Conservation (phyloP, 495 filamentous ascomycete genomes). For the Penicillium malachiteum region DNA sequence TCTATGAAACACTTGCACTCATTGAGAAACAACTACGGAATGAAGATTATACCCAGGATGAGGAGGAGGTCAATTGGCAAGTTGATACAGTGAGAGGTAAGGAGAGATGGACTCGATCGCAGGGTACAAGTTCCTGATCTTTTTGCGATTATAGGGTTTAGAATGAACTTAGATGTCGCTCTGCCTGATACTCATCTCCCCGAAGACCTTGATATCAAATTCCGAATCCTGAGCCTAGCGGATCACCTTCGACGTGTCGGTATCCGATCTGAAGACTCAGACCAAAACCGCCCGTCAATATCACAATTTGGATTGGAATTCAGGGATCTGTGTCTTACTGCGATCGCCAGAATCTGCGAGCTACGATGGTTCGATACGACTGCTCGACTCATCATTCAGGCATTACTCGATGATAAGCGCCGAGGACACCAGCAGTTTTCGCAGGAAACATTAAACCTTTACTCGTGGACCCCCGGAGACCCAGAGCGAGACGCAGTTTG, state of each 20-base stretch:
- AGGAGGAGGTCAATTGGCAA: conserved; percentile 21
- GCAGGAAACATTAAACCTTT: conserved; percentile 24
- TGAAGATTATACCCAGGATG: neutral
- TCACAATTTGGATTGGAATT: conserved; percentile 46
- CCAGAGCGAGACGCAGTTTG: conserved; percentile 6
- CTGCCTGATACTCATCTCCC: conserved; percentile 7
- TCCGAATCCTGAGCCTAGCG: conserved; percentile 23
- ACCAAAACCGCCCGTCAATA: conserved; percentile 21
- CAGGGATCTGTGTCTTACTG: conserved; percentile 45
- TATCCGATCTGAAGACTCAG: neutral
- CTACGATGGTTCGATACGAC: conserved; percentile 45
- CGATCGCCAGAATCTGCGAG: conserved; percentile 19
- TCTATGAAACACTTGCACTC: conserved; percentile 27
- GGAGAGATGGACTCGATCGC: neutral
- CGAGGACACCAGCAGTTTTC: conserved; percentile 19
- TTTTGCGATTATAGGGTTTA: neutral
- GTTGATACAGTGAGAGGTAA: conserved; percentile 24
- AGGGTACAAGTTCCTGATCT: no score
- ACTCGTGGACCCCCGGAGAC: conserved; percentile 25
- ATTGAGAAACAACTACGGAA: neutral
- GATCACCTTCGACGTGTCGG: conserved; percentile 11
- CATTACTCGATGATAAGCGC: conserved; percentile 47
- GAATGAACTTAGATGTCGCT: neutral
- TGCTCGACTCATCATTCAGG: conserved; percentile 50
- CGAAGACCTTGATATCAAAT: conserved; percentile 30